Percentiles rank a stretch among this genome's conserved stretches.
Evolutionary conservation across 2,329 filamentous ascomycete genomes (phyloP).

Genomic region (Lecanicillium sp.): DNA sequence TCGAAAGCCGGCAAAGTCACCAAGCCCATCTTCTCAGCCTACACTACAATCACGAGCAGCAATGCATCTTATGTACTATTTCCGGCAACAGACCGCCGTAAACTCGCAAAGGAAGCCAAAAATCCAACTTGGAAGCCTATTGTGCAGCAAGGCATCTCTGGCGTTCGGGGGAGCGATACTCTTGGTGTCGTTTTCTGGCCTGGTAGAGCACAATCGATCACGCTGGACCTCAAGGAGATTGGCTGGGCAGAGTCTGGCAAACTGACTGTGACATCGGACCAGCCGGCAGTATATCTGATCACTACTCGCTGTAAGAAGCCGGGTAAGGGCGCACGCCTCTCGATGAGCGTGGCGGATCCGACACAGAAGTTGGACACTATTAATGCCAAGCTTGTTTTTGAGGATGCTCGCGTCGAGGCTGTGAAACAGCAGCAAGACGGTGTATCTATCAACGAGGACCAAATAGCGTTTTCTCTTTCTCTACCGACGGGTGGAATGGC

Average conservation of each 20-base stretch:
- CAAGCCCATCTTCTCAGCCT: conserved; percentile 14
- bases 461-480: conserved; percentile 8
- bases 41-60: conserved; percentile 9
- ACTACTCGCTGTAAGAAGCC: conserved; percentile 1
- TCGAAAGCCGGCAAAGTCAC: conserved; percentile 11
- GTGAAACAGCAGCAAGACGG: conserved; percentile 1
- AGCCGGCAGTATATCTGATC: conserved; percentile 13
- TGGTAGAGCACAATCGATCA: conserved; percentile 10
- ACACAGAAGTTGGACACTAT: conserved; percentile 12
- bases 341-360: conserved; percentile 13
- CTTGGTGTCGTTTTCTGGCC: conserved; percentile 16
- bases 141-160: conserved; percentile 11
- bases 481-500: conserved; percentile 12
- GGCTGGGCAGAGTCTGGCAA: conserved; percentile 13
- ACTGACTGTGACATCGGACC: conserved; percentile 10
- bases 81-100: conserved; percentile 9
- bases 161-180: conserved; percentile 9
- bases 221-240: conserved; percentile 8
- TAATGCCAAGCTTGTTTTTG: conserved; percentile 8
- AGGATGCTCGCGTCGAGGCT: not conserved
- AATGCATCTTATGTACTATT: conserved; percentile 12
- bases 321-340: conserved; percentile 6
- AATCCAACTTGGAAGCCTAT: conserved; percentile 11
- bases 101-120: conserved; percentile 8
- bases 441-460: conserved; percentile 1